Evolutionary conservation across 2,329 filamentous ascomycete species (phyloP), one percentile per base, ranked within the genome.

Genomic region (Fusarium chuoi): DNA sequence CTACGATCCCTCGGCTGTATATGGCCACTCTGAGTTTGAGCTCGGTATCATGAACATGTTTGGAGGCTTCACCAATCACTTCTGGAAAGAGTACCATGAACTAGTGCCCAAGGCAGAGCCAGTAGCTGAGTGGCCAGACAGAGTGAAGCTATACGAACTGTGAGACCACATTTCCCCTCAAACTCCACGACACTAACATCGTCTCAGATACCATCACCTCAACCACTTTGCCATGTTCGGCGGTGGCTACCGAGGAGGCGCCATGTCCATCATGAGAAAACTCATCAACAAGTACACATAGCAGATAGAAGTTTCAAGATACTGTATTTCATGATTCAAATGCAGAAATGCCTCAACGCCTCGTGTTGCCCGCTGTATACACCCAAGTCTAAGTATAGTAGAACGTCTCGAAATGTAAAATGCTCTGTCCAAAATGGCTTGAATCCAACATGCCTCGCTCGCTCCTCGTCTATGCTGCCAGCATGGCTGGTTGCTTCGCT

Each of bases 11-110:
- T 92, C 92, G 5, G 89, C 90, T 46, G 93, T 93, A 72, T 98
- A 97, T 79, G 94, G 92, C 4, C 95, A 98, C 80, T 92, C 88
- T 4, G 96, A 98, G 84, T 98, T 92, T 81, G 96, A 98, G 75
- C 84, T 97, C 59, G 96, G 96, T 2, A 98, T 97, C 75, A 98
- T 98, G 95, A 89, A 89, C 58, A 97, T 98, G 95, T 98, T 98
- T 87, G 95, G 95, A 1, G 96, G 96, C 0, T 98, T 97, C 82
- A 91, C 91, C 2, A 77, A 81, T 1, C 81, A 79, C 2, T 97
- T 98, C 78, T 91, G 93, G 86, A 87, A 87, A 38, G 94, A 96
- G 79, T 98, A 98, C 80, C 89, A 93, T 80, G 81, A 85, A 44
- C 79, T 94, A 30, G 90, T 95, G 52, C 92, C 93, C 1, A 97